Conservation (phyloP, 163 green algal genomes). For the Scenedesmus sp. region DNA sequence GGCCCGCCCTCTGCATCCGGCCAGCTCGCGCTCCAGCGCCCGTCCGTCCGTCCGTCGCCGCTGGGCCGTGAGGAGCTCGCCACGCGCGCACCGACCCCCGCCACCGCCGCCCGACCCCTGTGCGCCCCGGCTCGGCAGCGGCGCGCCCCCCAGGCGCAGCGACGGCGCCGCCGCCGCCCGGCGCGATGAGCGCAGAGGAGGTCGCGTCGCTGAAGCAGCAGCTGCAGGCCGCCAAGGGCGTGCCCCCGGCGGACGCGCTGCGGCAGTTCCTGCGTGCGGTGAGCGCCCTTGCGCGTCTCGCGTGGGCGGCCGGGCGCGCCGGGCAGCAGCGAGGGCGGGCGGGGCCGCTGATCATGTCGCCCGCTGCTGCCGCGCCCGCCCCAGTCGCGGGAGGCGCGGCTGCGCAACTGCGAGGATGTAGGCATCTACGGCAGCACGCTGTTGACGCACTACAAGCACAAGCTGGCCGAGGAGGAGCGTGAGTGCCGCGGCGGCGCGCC, state of each 20-base stretch:
- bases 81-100: too few species aligned
- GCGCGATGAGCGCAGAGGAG: too few species aligned
- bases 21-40: too few species aligned
- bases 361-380: neutral
- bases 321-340: neutral
- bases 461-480: constrained; percentile 69
- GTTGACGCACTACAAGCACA: constrained; percentile 52
- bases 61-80: too few species aligned
- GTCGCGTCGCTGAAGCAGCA: constrained; percentile 48
- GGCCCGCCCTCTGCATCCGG: too few species aligned
- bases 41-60: too few species aligned
- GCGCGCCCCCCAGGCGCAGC: too few species aligned
- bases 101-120: too few species aligned
- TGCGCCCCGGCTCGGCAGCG: too few species aligned
- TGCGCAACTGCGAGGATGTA: constrained; percentile 55
- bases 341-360: neutral
- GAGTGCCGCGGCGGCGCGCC: neutral
- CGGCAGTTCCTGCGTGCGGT: constrained; percentile 55
- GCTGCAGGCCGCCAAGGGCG: constrained; percentile 26
- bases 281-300: neutral
- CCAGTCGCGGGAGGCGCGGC: constrained; percentile 55
- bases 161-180: too few species aligned
- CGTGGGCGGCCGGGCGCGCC: neutral
- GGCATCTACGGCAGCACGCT: constrained; percentile 60
- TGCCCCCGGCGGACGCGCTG: constrained; percentile 40